A percentile compares a stretch with the other conserved stretches of the same genome.
These are phyloP conservation scores for Cytospora chrysosperma DNA, from an alignment of 2,329 filamentous ascomycete species.

Conservation along the genomic window DNA sequence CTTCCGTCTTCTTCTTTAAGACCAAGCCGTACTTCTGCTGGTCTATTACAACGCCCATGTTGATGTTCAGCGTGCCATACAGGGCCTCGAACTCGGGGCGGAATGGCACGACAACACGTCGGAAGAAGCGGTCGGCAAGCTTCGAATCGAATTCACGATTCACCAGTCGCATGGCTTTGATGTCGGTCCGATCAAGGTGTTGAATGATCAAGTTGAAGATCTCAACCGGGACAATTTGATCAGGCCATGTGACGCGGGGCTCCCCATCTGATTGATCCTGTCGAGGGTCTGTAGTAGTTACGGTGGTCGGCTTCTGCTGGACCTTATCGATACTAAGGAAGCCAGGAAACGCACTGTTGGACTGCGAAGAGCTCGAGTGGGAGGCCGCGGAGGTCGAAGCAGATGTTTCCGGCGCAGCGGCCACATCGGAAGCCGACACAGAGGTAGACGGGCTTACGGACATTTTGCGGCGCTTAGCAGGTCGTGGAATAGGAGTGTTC, in stretches of 20 bases:
- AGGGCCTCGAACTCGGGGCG: constrained; percentile 51
- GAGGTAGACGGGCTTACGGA: constrained; percentile 6
- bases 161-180: constrained; percentile 62
- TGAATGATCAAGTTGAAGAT: constrained; percentile 58
- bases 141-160: constrained; percentile 49
- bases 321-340: neutral
- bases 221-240: constrained; percentile 53
- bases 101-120: constrained; percentile 65
- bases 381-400: neutral
- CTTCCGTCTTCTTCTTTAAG: constrained; percentile 28
- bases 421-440: constrained; percentile 1
- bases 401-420: neutral
- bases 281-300: neutral
- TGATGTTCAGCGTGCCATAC: constrained; percentile 39
- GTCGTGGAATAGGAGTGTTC: neutral
- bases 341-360: neutral
- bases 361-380: neutral
- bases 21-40: constrained; percentile 25
- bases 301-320: neutral
- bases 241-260: constrained; percentile 32
- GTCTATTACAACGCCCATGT: constrained; percentile 25
- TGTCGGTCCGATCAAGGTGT: constrained; percentile 55
- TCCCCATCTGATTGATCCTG: neutral
- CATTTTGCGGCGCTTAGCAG: constrained; percentile 24
- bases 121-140: constrained; percentile 48